A percentile compares a stretch with the other conserved stretches of the same genome.
These are phyloP conservation scores for Phytopythium delawarense DNA, from an alignment of 352 stramenopile species.

Conservation along the genomic window DNA sequence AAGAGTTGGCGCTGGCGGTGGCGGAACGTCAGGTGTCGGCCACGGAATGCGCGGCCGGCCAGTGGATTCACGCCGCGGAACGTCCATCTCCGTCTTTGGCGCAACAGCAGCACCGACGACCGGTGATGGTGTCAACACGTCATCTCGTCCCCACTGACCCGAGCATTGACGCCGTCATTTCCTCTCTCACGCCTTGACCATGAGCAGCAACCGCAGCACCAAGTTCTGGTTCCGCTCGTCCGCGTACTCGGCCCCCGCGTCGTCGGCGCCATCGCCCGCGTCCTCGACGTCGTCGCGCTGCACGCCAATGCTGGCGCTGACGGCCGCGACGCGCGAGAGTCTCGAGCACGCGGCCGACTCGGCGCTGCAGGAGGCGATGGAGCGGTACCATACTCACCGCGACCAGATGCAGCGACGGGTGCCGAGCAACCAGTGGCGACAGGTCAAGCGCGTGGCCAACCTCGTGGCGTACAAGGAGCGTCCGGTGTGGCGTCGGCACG, in stretches of 20 bases:
- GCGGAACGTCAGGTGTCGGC: not conserved
- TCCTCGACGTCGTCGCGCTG: not conserved
- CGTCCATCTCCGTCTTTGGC: not conserved
- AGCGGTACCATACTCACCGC: slow-evolving; percentile 28
- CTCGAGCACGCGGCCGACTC: slow-evolving; percentile 23
- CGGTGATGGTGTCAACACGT: not conserved
- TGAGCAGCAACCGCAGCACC: not conserved
- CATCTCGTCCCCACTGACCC: not conserved
- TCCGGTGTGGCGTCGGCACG: slow-evolving; percentile 13
- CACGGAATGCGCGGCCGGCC: not conserved
- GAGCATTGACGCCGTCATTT: not conserved
- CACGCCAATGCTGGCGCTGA: slow-evolving; percentile 17
- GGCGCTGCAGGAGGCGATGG: slow-evolving; percentile 24
- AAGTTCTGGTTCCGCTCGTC: not conserved
- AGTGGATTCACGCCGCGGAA: not conserved
- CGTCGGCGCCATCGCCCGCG: not conserved
- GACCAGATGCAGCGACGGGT: slow-evolving; percentile 24
- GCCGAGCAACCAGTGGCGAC: slow-evolving; percentile 34
- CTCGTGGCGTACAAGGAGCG: slow-evolving; percentile 40
- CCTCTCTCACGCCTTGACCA: not conserved
- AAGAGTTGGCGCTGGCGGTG: too few relatives aligned
- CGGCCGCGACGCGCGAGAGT: slow-evolving; percentile 16
- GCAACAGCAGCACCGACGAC: not conserved
- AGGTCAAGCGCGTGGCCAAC: slow-evolving; percentile 27
- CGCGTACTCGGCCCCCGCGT: not conserved